A percentile compares a stretch with the other conserved stretches of the same genome.
These are phyloP conservation scores for Phytopythium mirpurense DNA, from an alignment of 352 stramenopile genomes.

Conservation along the genomic window DNA sequence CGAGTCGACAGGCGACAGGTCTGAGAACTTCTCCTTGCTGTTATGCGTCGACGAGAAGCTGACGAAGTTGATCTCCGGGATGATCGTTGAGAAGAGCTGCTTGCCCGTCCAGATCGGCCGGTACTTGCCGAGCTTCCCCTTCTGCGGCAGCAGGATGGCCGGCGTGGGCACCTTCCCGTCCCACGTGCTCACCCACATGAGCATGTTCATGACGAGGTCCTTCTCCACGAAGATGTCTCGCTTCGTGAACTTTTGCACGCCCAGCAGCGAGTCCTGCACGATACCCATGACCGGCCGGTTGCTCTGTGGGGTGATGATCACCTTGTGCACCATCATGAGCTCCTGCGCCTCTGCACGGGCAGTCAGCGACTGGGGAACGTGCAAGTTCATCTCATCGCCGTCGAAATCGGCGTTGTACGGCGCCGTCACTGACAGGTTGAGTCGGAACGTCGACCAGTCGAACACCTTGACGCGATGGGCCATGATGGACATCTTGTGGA, in stretches of 20 bases:
- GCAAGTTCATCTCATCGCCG: conserved; percentile 99
- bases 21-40: conserved; percentile 84
- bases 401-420: conserved; percentile 99
- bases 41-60: conserved; percentile 94
- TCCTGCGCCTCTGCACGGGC: conserved; percentile 96
- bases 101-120: conserved; percentile 97
- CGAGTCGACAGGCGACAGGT: conserved; percentile 95
- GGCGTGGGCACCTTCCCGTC: conserved; percentile 96
- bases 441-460: conserved; percentile 98
- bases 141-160: conserved; percentile 95
- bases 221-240: conserved; percentile 97
- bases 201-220: conserved; percentile 96
- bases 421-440: conserved; percentile 97
- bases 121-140: conserved; percentile 81
- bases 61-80: conserved; percentile 96
- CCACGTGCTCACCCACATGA: conserved; percentile 98
- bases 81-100: conserved; percentile 96
- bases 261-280: conserved; percentile 96
- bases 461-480: conserved; percentile 98
- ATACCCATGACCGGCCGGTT: conserved; percentile 99
- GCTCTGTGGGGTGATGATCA: conserved; percentile 98
- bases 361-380: conserved; percentile 96
- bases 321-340: conserved; percentile 98
- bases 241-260: conserved; percentile 98
- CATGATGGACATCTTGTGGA: conserved; percentile 99